Percentiles rank a stretch among this genome's conserved stretches.
These are phyloP conservation scores for Actinomortierella wolfii DNA, from an alignment of 371 early-diverging fungal genomes.

Conservation along the genomic window DNA sequence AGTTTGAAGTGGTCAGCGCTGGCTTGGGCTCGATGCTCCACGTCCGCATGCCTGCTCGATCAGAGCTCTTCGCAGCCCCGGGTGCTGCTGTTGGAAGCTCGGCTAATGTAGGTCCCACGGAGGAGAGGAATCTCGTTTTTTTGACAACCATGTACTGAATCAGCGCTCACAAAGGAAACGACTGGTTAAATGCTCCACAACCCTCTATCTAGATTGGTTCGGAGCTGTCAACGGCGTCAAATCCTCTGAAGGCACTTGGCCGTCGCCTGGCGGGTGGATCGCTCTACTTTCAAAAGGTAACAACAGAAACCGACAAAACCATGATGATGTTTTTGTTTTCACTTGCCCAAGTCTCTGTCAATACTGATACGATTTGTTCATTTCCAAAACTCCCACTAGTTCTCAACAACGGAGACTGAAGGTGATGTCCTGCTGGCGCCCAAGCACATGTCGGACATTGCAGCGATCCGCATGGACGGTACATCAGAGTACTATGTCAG, in stretches of 20 bases:
- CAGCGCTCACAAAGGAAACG: not conserved
- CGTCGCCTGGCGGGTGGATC: conserved; percentile 60
- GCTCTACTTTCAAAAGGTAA: conserved; percentile 66
- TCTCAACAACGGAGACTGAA: conserved; percentile 56
- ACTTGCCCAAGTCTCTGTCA: too few relatives aligned
- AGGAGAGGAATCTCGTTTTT: too few relatives aligned
- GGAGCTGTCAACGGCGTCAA: conserved; percentile 57
- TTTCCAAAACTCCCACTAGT: conserved; percentile 44
- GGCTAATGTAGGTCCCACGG: conserved; percentile 46
- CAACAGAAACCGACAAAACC: not conserved
- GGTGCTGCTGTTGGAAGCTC: conserved; percentile 69
- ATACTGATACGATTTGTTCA: too few relatives aligned
- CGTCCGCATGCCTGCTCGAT: conserved; percentile 57
- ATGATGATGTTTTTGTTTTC: not conserved
- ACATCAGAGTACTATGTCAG: conserved; percentile 68
- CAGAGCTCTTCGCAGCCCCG: conserved; percentile 64
- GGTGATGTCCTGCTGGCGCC: conserved; percentile 79
- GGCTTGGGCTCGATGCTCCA: conserved; percentile 51
- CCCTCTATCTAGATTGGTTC: conserved; percentile 47
- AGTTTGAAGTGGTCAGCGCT: conserved; percentile 63
- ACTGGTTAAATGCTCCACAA: not conserved
- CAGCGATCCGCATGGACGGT: conserved; percentile 64
- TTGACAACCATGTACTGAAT: not conserved
- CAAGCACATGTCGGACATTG: conserved; percentile 66
- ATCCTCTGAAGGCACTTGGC: conserved; percentile 55